Base-by-base conservation (phyloP, 805 yeast genomes). In the Metschnikowia baotianmanensis region DNA sequence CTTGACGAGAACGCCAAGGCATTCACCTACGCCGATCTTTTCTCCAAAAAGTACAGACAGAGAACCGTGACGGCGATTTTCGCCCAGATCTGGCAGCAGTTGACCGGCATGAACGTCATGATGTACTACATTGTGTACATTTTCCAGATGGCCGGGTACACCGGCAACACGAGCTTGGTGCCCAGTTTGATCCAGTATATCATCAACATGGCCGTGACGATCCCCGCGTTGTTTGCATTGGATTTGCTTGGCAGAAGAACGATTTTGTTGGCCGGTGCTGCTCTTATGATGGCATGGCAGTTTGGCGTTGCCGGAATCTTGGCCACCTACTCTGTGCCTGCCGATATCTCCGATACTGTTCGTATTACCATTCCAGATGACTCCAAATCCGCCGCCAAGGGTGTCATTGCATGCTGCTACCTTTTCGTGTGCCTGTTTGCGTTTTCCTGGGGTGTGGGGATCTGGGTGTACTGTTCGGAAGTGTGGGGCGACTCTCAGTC, bases 171-270 rank as follows among this genome's bases (percentile, higher is more conserved):
- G 18, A 69, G 66, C 50, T 67, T 77, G 50, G 71, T 79, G 43
- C 67, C 84, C 7, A 75, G 82, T 30, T 74, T 82, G 13, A 71
- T 81, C 51, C 82, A 78, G 58, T 80, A 80, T 56, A 74, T 77
- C 34, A 52, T 76, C 46, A 77, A 78, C 58, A 65, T 75, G 36
- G 73, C 66, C 21, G 72, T 72, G 55, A 82, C 90, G 4, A 57
- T 79, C 34, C 83, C 85, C 12, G 80, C 87, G 0, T 69, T 83
- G 47, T 68, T 71, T 55, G 62, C 77, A 43, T 66, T 83, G 57
- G 86, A 82, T 60, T 67, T 64, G 47, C 58, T 82, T 26, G 91
- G 90, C 55, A 79, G 93, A 73, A 76, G 90, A 63, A 74, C 75
- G 18, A 59, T 81, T 39, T 72, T 74, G 53, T 56, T 51, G 24